A percentile compares a stretch with the other conserved stretches of the same genome.
These are phyloP conservation scores for Phoenix dactylifera DNA, from an alignment of 176 grass and related monocot species.

Conservation along the genomic window DNA sequence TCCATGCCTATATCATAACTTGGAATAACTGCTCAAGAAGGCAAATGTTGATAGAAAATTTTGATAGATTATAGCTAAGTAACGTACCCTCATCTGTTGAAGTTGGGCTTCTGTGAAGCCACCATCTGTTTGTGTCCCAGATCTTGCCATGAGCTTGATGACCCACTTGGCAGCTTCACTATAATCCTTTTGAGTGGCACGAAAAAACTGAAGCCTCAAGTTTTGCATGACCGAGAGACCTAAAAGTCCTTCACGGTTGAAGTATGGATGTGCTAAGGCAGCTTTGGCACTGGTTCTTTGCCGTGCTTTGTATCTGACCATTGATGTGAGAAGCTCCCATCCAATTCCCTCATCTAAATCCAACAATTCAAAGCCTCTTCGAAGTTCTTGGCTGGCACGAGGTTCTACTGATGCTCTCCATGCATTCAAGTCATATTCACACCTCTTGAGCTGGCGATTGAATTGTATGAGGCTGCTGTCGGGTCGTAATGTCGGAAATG, in stretches of 20 bases:
- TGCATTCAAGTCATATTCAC: slow-evolving; percentile 53
- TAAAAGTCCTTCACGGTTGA: slow-evolving; percentile 77
- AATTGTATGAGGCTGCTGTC: slow-evolving; percentile 92
- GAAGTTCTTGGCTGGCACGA: slow-evolving; percentile 59
- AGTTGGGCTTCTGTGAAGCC: slow-evolving; percentile 99
- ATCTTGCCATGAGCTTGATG: slow-evolving; percentile 65
- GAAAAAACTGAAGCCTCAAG: slow-evolving; percentile 56
- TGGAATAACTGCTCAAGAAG: too few species aligned
- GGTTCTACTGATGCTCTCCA: slow-evolving; percentile 81
- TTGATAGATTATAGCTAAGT: too few species aligned
- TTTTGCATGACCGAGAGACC: slow-evolving; percentile 87
- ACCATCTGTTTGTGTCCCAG: slow-evolving; percentile 63
- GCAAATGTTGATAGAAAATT: too few species aligned
- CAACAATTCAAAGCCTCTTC: slow-evolving; percentile 78
- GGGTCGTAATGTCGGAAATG: slow-evolving; percentile 68
- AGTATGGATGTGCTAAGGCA: slow-evolving; percentile 75
- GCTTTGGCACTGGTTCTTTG: slow-evolving; percentile 81
- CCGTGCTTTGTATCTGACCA: slow-evolving; percentile 79
- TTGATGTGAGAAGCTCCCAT: slow-evolving; percentile 75
- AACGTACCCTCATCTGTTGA: slow-evolving; percentile 70
- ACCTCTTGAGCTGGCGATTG: slow-evolving; percentile 90
- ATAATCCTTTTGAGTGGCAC: slow-evolving; percentile 92
- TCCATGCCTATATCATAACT: too few species aligned
- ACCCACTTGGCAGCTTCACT: slow-evolving; percentile 80
- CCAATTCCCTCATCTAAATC: slow-evolving; percentile 77